Evolutionary conservation across 495 filamentous ascomycete genomes (phyloP), one percentile per base, ranked within the genome.

Genomic region (Tuber calosporum): DNA sequence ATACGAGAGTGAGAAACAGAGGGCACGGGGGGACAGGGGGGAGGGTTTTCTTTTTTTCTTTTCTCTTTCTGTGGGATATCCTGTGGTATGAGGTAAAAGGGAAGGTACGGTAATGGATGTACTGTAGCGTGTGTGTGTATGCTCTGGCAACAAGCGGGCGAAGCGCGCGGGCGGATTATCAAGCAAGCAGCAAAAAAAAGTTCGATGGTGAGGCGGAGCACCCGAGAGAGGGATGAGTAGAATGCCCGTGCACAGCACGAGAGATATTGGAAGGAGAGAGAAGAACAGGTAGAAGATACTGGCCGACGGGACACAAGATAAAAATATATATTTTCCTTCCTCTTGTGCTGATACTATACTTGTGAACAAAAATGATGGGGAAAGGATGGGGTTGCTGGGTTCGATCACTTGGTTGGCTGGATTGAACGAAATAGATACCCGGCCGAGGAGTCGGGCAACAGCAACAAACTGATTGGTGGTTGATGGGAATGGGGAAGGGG

Each of bases 121-220:
- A 62, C 11, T 26, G 26, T 6, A 13, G 30, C n/a, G n/a, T n/a
- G n/a, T n/a, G n/a, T n/a, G n/a, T n/a, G 26, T 62, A 62, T 34
- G 53, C 11, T n/a, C 53, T 34, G 13, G 26, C 26, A 34, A 17
- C 4, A 19, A 62, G 53, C 26, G 53, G 53, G 48, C n/a, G 48
- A 26, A 58, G 48, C 48, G n/a, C n/a, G 48, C 26, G 48, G 53
- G 26, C 53, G 53, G 53, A 62, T 62, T 62, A 62, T 62, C 26
- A 62, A 62, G 53, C 53, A 62, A 34, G 53, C 53, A 62, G 42
- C 42, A 34, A 4, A 62, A 30, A 58, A 34, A 62, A 19, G 53
- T 62, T 17, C 13, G 53, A 62, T 62, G 26, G 53, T 17, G 53
- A 62, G 53, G 53, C 53, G 53, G 26, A 62, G 53, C 53, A 62